Percentiles rank a stretch among this genome's conserved stretches.
These are phyloP conservation scores for Acacia melanoxylon DNA, from an alignment of 306 rosid genomes.

Conservation along the genomic window DNA sequence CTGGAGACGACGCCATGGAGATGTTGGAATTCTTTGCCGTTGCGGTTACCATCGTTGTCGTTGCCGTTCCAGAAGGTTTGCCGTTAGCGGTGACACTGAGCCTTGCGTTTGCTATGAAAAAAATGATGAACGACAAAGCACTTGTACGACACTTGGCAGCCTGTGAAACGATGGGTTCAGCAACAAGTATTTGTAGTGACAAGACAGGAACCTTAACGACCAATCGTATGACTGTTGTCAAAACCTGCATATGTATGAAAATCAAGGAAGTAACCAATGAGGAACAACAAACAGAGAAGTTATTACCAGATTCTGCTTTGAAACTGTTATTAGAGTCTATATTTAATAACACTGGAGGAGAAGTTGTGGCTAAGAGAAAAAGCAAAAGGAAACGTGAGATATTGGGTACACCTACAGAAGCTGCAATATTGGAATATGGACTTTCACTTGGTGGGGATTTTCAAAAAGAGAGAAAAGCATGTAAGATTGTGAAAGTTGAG, in stretches of 20 bases:
- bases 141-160: constrained; percentile 93
- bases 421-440: constrained; percentile 83
- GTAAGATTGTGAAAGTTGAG: constrained; percentile 71
- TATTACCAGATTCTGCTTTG: constrained; percentile 51
- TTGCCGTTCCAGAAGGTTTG: constrained; percentile 94
- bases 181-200: constrained; percentile 91
- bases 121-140: constrained; percentile 98
- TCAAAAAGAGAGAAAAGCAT: constrained; percentile 60
- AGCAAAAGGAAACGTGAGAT: constrained; percentile 75
- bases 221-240: constrained; percentile 87
- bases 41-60: constrained; percentile 93
- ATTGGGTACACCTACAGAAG: constrained; percentile 85
- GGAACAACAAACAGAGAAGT: no score
- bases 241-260: constrained; percentile 81
- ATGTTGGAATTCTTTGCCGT: constrained; percentile 85
- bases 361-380: constrained; percentile 69
- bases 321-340: constrained; percentile 73
- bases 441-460: constrained; percentile 76
- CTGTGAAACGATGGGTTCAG: constrained; percentile 98
- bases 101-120: constrained; percentile 97
- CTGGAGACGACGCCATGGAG: constrained; percentile 69
- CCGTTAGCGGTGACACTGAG: constrained; percentile 94
- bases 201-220: constrained; percentile 97
- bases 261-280: constrained; percentile 48
- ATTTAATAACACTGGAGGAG: constrained; percentile 90